Evolutionary conservation across 169 alveolate genomes (phyloP), one percentile per base, ranked within the genome.

Genomic region (Plasmodium coatneyi): DNA sequence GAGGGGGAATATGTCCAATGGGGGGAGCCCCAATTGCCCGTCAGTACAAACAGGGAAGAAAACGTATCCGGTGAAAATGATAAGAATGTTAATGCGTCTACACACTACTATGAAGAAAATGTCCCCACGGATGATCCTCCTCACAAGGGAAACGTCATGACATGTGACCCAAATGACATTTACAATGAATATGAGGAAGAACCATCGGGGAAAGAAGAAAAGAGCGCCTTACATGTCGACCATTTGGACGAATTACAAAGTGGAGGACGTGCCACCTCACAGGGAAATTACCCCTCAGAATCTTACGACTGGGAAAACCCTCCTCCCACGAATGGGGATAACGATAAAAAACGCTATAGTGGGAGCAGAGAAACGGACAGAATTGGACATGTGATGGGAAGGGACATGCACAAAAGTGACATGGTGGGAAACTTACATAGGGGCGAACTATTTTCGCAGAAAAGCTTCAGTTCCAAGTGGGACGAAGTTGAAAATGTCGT

Each of bases 41-140:
- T 28, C 76, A 25, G 16, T 25, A 28, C 41, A 25, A 22, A 28
- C 36, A 10, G 0, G 10, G 3, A 66, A 25, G 36, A 28, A 66
- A 19, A 66, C 41, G 36, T 36, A 76, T 76, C 30, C 25, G 5
- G 30, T 76, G 16, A 76, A 14, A 76, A 76, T 36, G 56, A n/a
- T 16, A 76, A 9, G 36, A 76, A 19, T 14, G 49, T 22, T 16
- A 76, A 76, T 76, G 32, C 60, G 9, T 12, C 56, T 46, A 14
- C 84, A 22, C 72, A 80, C 2, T 80, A 30, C 5, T 46, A 80
- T 41, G 56, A n/a, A 39, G 84, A 80, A 80, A 43, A n/a, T 36
- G 12, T 1, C 56, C 32, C 39, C n/a, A 16, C n/a, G 14, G 71
- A 16, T 43, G 84, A 80, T 46, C 66, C 19, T 41, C 30, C 71